These are phyloP conservation scores for Fusarium buharicum DNA, from an alignment of 2,329 filamentous ascomycete genomes.

Conservation along the genomic window DNA sequence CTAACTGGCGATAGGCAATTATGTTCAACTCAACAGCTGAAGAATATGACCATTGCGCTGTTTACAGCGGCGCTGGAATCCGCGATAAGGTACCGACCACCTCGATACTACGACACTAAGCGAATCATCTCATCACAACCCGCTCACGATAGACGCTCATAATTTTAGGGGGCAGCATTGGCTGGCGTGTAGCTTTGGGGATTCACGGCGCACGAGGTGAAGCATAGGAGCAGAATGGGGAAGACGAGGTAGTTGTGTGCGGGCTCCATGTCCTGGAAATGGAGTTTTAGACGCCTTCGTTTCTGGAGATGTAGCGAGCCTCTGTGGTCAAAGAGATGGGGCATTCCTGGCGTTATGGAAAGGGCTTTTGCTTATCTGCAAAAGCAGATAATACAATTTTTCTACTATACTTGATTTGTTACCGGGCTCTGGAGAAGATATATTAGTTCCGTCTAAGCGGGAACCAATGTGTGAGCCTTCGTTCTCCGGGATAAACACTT, in stretches of 20 bases:
- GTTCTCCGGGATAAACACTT: no score
- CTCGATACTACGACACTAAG: conserved; percentile 26
- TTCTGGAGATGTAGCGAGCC: conserved; percentile 31
- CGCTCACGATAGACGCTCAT: conserved; percentile 28
- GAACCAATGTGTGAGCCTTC: no score
- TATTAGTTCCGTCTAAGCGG: neutral
- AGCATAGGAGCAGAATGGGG: conserved; percentile 3
- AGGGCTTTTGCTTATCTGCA: conserved; percentile 29
- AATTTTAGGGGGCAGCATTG: conserved; percentile 15
- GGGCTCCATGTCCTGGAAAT: conserved; percentile 14
- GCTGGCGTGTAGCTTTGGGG: conserved; percentile 2
- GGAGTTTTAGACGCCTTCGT: conserved; percentile 8
- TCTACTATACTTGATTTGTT: conserved; percentile 2
- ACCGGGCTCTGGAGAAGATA: neutral
- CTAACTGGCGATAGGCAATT: conserved; percentile 58
- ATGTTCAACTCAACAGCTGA: conserved; percentile 55
- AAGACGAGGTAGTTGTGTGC: conserved; percentile 8
- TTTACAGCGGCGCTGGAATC: neutral
- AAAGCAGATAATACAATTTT: conserved; percentile 35
- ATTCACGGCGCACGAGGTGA: conserved; percentile 16
- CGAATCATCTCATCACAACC: conserved; percentile 18
- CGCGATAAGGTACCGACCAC: conserved; percentile 16
- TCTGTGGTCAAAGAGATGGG: conserved; percentile 23
- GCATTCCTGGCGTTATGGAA: conserved; percentile 41
- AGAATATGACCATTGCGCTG: conserved; percentile 1